A percentile compares a stretch with the other conserved stretches of the same genome.
Evolutionary conservation across 495 filamentous ascomycete species (phyloP).

Genomic region (Podospora appendiculata): DNA sequence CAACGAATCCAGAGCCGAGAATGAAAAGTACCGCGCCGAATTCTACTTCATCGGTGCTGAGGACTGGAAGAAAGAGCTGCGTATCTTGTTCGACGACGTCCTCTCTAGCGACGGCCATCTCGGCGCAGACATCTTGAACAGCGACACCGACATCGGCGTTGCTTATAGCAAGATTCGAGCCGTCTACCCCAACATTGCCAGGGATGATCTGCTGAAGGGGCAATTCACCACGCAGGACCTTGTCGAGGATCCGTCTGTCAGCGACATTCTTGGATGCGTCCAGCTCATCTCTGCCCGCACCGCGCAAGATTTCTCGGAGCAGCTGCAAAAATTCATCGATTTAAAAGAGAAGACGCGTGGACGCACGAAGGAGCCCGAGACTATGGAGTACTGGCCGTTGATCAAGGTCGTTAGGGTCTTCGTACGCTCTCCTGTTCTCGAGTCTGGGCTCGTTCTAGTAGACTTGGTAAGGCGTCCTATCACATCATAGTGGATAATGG

Average conservation of each 20-base stretch:
- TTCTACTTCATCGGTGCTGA: conserved; percentile 50
- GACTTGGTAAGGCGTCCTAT: conserved; percentile 42
- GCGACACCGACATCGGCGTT: conserved; percentile 46
- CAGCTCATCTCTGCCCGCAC: conserved; percentile 29
- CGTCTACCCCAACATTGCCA: conserved; percentile 52
- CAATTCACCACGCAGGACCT: conserved; percentile 30
- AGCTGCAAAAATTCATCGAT: conserved; percentile 24
- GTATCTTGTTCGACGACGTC: conserved; percentile 42
- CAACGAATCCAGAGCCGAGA: conserved; percentile 37
- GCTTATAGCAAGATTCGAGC: conserved; percentile 58
- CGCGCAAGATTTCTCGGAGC: conserved; percentile 15
- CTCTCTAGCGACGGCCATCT: conserved; percentile 25
- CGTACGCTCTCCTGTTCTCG: conserved; percentile 45
- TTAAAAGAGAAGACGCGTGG: conserved; percentile 20
- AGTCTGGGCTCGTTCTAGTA: conserved; percentile 57
- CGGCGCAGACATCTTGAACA: conserved; percentile 28
- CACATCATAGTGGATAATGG: neutral
- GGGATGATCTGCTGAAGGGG: conserved; percentile 31
- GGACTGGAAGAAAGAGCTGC: conserved; percentile 52
- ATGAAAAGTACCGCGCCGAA: conserved; percentile 46
- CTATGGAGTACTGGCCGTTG: conserved; percentile 57
- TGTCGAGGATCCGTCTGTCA: conserved; percentile 27
- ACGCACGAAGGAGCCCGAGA: conserved; percentile 10
- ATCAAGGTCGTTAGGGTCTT: conserved; percentile 58
- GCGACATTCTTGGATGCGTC: conserved; percentile 40